These are phyloP conservation scores for Hortiboletus flavorubellus DNA, from an alignment of 768 basidiomycete species.

Conservation along the genomic window DNA sequence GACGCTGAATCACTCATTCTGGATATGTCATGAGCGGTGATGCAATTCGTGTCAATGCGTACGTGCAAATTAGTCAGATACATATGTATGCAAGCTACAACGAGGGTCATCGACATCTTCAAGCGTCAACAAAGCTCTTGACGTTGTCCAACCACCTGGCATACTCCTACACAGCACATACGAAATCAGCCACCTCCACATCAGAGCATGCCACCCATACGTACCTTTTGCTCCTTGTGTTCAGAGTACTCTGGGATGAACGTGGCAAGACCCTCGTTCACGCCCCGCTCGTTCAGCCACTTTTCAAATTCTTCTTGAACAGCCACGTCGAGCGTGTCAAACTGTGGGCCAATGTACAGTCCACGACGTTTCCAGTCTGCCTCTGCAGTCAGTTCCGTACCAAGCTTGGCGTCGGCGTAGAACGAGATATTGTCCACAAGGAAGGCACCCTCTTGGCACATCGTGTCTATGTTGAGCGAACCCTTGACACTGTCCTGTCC, in stretches of 20 bases:
- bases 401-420: constrained; percentile 71
- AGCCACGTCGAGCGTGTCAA: constrained; percentile 81
- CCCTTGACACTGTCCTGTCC: constrained; percentile 51
- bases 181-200: constrained; percentile 3
- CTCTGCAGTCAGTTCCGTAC: constrained; percentile 77
- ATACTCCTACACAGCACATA: constrained; percentile 65
- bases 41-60: constrained; percentile 18
- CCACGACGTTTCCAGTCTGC: constrained; percentile 93
- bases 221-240: constrained; percentile 89
- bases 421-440: constrained; percentile 87
- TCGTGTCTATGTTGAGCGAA: constrained; percentile 74
- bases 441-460: constrained; percentile 76
- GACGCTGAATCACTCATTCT: neutral
- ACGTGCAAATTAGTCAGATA: constrained; percentile 7
- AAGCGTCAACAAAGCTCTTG: constrained; percentile 76
- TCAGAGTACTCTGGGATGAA: constrained; percentile 90
- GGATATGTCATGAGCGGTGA: constrained; percentile 17
- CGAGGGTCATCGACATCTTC: neutral
- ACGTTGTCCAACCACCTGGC: constrained; percentile 83
- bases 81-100: neutral
- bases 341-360: constrained; percentile 91
- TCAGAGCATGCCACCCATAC: constrained; percentile 5
- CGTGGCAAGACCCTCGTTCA: constrained; percentile 75
- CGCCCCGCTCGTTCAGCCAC: constrained; percentile 86
- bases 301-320: constrained; percentile 92